Evolutionary conservation across 805 yeast species (phyloP).

Genomic region (Nakazawaea ernobii): DNA sequence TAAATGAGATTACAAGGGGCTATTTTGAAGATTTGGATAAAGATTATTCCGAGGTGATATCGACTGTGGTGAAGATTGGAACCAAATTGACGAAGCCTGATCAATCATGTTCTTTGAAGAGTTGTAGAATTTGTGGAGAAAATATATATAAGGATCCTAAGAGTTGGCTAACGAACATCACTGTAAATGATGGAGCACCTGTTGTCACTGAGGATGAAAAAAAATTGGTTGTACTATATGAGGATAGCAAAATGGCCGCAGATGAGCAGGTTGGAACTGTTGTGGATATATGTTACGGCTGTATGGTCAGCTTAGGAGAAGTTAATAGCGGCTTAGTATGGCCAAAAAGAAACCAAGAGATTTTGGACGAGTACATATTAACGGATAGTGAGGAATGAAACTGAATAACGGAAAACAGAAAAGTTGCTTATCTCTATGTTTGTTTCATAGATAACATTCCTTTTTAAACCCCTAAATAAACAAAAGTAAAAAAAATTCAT

Average conservation of each 20-base stretch:
- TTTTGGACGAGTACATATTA: conserved; percentile 22
- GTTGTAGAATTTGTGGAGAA: conserved; percentile 54
- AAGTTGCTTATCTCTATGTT: too few relatives aligned
- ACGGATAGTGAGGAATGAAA: conserved; percentile 16
- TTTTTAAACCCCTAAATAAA: too few relatives aligned
- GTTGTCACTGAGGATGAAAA: conserved; percentile 37
- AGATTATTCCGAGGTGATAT: conserved; percentile 82
- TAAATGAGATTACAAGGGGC: conserved; percentile 68
- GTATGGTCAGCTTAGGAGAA: conserved; percentile 45
- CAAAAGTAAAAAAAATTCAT: too few relatives aligned
- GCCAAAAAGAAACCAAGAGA: conserved; percentile 23
- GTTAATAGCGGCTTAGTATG: conserved; percentile 22
- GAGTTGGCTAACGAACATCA: conserved; percentile 63
- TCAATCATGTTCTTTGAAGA: conserved; percentile 13
- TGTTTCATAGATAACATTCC: too few relatives aligned
- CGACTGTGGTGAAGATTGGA: conserved; percentile 89
- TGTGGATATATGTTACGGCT: conserved; percentile 67
- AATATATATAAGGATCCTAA: conserved; percentile 52
- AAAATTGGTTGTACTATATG: conserved; percentile 22
- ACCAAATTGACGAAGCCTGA: conserved; percentile 58
- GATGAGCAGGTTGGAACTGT: conserved; percentile 1
- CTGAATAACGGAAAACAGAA: background rate
- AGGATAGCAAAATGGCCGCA: conserved; percentile 15
- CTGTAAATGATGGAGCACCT: conserved; percentile 52
- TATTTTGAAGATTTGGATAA: conserved; percentile 70